Evolutionary conservation across 1,284 basidiomycete species (phyloP), one percentile per base, ranked within the genome.

Genomic region (Melampsora occidentalis): DNA sequence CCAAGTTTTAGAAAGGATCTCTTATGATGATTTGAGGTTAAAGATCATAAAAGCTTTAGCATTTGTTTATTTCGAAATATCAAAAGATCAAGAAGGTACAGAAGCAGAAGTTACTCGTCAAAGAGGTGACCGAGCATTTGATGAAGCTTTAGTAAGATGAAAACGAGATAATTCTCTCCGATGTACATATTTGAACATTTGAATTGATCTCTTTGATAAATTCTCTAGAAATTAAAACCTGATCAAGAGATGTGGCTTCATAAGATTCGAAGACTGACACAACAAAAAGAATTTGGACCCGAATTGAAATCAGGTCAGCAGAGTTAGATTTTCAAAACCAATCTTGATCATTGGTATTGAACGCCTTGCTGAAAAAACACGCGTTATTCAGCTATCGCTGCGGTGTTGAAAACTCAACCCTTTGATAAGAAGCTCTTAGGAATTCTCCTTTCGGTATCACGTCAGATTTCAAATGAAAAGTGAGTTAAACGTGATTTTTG

Each of bases 41-140:
- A 76, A 76, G 25, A 69, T 76, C 35, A 76, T 76, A 18, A 69
- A 63, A 65, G 57, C 67, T 31, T 46, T 76, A n/a, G 66, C 67
- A 2, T 69, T 69, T 46, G 57, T 67, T 7, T 69, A 63, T 25
- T 63, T 76, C 12, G 75, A 76, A 69, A 67, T 67, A 25, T 25
- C 75, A n/a, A 59, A 66, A 25, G 59, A 42, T 39, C 46, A 70
- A 64, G 18, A 16, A 12, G 42, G 48, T 57, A 31, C 68, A 51
- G 53, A 69, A 28, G 31, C 62, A 1, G 75, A 69, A 42, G 28
- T 76, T 14, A 22, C 28, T 14, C 53, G 53, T 12, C 57, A 76
- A 69, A 65, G 49, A 35, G 75, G 67, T 18, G 75, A 76, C 31
- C 75, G 63, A n/a, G 75, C 75, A 63, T 70, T 76, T 10, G 66